Evolutionary conservation across 2,329 filamentous ascomycete genomes (phyloP).

Genomic region (Alternaria incomplexa): DNA sequence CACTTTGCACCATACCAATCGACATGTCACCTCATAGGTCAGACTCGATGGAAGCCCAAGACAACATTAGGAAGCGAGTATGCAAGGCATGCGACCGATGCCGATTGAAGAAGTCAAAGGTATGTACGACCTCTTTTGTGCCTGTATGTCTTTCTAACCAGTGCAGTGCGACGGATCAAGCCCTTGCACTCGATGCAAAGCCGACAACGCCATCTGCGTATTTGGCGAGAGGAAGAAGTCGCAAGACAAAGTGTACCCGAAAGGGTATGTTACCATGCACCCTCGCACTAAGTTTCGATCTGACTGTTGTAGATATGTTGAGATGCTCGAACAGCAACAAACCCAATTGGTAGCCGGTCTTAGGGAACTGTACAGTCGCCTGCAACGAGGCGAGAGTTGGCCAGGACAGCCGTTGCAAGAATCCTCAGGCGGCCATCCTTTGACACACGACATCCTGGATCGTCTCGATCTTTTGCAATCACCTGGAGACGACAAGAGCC

Average conservation of each 20-base stretch:
- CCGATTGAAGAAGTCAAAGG: conserved; percentile 71
- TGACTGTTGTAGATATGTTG: conserved; percentile 60
- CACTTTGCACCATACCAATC: conserved; percentile 5
- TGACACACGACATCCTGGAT: conserved; percentile 69
- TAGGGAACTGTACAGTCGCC: conserved; percentile 64
- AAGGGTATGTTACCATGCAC: conserved; percentile 56
- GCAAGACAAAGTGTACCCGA: conserved; percentile 72
- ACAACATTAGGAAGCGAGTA: conserved; percentile 64
- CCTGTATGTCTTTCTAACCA: conserved; percentile 11
- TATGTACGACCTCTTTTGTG: conserved; percentile 35
- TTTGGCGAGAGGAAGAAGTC: conserved; percentile 71
- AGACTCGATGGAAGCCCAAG: conserved; percentile 51
- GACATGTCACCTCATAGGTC: conserved; percentile 45
- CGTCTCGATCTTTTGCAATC: conserved; percentile 63
- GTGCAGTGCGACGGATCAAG: conserved; percentile 65
- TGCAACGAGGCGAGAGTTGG: conserved; percentile 62
- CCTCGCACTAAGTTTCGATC: neutral
- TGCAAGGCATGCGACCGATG: conserved; percentile 72
- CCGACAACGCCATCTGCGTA: conserved; percentile 69
- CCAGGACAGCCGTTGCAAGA: conserved; percentile 60
- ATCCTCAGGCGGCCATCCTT: conserved; percentile 60
- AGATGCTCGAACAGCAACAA: conserved; percentile 72
- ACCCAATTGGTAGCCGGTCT: conserved; percentile 66
- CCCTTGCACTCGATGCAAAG: conserved; percentile 67
- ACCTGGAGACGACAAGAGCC: conserved; percentile 52